Conservation (phyloP, 306 rosid species). For the Rosa rugosa region DNA sequence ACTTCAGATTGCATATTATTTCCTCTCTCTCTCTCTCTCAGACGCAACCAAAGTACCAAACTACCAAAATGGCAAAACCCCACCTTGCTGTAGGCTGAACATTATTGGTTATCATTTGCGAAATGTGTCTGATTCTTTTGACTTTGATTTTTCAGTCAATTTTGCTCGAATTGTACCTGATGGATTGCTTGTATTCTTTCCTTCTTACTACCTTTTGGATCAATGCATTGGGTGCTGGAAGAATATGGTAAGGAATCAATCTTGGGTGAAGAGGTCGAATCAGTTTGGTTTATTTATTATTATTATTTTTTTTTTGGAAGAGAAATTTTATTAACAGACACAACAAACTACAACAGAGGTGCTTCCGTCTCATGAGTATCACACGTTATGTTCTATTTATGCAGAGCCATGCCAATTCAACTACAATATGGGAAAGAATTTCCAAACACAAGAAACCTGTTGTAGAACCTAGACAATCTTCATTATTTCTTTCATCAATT, state of each 20-base stretch:
- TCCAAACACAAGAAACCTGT: constrained; percentile 90
- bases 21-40: neutral
- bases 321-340: neutral
- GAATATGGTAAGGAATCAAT: constrained; percentile 50
- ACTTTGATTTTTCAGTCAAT: constrained; percentile 67
- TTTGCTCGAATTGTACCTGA: constrained; percentile 93
- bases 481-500: constrained; percentile 72
- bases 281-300: neutral
- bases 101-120: constrained; percentile 15
- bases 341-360: neutral
- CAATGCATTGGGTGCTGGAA: constrained; percentile 86
- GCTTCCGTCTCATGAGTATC: constrained; percentile 20
- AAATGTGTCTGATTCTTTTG: constrained; percentile 17
- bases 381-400: constrained; percentile 24
- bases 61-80: neutral
- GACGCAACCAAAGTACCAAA: neutral
- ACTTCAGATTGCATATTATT: neutral
- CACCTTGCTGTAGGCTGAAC: constrained; percentile 1
- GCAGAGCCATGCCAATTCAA: constrained; percentile 66
- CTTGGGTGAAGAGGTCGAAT: constrained; percentile 26
- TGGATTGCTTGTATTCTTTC: constrained; percentile 93
- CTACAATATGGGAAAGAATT: constrained; percentile 93
- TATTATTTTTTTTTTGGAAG: neutral
- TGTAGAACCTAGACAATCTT: constrained; percentile 88
- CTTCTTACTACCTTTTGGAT: constrained; percentile 91